Evolutionary conservation across 129 eudicot species (phyloP), one percentile per base, ranked within the genome.

Genomic region (Chrysanthemum makinoi): DNA sequence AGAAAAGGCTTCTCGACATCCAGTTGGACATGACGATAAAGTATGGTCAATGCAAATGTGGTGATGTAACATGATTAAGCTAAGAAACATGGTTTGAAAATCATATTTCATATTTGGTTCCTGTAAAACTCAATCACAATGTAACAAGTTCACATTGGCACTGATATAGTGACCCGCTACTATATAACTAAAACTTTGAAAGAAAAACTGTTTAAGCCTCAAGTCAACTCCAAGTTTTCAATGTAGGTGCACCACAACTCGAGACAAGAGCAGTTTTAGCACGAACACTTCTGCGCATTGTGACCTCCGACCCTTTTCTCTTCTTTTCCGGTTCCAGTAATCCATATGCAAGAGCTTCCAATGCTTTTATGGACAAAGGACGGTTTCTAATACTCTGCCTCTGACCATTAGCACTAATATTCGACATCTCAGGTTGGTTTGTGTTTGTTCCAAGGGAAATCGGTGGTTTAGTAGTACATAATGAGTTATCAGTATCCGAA

Each of bases 321-420:
- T 72, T 71, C 46, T 73, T 76, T 70, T 72, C 75, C 1, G 85
- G 80, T 66, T 16, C 70, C 15, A 58, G 64, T 28, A 58, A 58
- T 30, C 64, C 57, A 66, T 62, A 62, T 7, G 80, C 88, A 69
- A 81, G 77, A 30, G 88, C 88, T 55, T 84, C 88, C 68, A 84
- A 67, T 43, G 85, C 88, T 74, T 71, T 84, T 6, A 76, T 74
- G 18, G 83, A 74, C 76, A 77, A 60, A 19, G 88, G 86, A 12
- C 86, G 68, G 81, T 76, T 84, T 75, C 88, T 84, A 11, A 70
- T 81, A 66, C 86, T 78, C 65, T 81, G 89, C 26, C 89, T 66
- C 69, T 74, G 44, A 58, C 64, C 64, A 58, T 22, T 22, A 22
- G 46, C 5, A 8, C 26, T 4, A 17, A 10, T 15, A 22, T 30